Base-by-base conservation (phyloP, 768 basidiomycete genomes). In the Boletellus sp. region DNA sequence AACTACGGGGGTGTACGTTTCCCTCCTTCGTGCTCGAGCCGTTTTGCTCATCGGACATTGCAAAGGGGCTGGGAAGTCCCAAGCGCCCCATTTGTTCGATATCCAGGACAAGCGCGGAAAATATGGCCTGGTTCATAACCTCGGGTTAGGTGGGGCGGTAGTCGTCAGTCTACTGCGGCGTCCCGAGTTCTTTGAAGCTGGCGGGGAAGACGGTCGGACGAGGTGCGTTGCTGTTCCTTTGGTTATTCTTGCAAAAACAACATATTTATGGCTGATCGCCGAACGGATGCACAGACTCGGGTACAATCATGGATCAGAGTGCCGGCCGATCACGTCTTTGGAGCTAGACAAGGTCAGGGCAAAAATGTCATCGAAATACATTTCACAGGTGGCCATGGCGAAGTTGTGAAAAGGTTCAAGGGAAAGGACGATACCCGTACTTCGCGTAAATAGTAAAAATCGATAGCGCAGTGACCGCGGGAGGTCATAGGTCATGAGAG, bases 71-170 rank as follows among this genome's bases (percentile, higher is more conserved):
- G 87, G 85, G 31, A 81, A 84, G 37, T 85, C 88, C 81, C 87
- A 90, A 70, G 83, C 78, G 15, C 79, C 80, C 3, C 80, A 80
- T 3, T 71, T 89, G 34, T 86, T 88, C 49, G 75, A 83, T 54
- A 71, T 56, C 9, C 42, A 72, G 0, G 85, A 88, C 65, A 74
- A 75, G 54, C 79, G 82, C 15, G 85, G 87, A 10, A 90, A 89
- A 67, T 88, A 78, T 56, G 89, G 85, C 2, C 72, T 92, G 11
- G 81, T 87, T 6, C 89, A 90, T 58, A 90, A 92, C 61, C 70
- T 91, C 35, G 90, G 90, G 16, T 75, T 91, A 11, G 90, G 88
- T 48, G 84, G 85, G 42, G 87, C 86, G n/a, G 84, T 78, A 1
- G 85, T 89, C 24, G 80, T 88, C 40, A 84, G 81, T 31, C 70